These are phyloP conservation scores for Sarocladium strictum DNA, from an alignment of 2,329 filamentous ascomycete species.

Conservation along the genomic window DNA sequence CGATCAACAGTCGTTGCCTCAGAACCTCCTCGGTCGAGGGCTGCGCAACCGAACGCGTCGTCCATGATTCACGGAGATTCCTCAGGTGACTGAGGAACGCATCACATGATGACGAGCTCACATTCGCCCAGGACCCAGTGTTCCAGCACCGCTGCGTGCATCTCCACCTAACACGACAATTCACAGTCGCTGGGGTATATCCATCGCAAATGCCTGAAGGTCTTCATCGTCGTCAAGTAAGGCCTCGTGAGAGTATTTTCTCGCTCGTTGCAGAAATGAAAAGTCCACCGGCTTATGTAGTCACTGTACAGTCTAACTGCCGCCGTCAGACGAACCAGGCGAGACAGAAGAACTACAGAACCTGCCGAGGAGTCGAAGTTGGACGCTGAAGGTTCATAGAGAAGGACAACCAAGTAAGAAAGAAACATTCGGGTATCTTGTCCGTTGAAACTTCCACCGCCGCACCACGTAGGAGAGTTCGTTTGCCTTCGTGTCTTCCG, in stretches of 20 bases:
- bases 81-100: neutral
- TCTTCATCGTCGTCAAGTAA: slow-evolving; percentile 27
- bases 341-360: slow-evolving; percentile 15
- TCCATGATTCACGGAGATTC: neutral
- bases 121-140: neutral
- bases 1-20: neutral
- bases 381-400: neutral
- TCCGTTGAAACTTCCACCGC: slow-evolving; percentile 5
- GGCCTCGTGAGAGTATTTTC: slow-evolving; percentile 27
- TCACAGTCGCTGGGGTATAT: slow-evolving; percentile 14
- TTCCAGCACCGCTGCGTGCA: slow-evolving; percentile 5
- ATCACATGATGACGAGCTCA: neutral
- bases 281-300: slow-evolving; percentile 18
- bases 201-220: slow-evolving; percentile 12
- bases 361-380: slow-evolving; percentile 1
- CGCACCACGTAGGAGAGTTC: slow-evolving; percentile 5
- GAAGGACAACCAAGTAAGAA: slow-evolving; percentile 2
- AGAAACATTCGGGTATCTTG: slow-evolving; percentile 7
- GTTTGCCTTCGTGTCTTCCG: slow-evolving; percentile 8
- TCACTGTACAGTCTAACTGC: neutral
- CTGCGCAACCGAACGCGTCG: neutral
- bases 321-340: neutral
- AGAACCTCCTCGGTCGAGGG: neutral
- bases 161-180: slow-evolving; percentile 10
- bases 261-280: slow-evolving; percentile 24